Conservation (phyloP, 2,329 filamentous ascomycete genomes). For the Colletotrichum eleusines region DNA sequence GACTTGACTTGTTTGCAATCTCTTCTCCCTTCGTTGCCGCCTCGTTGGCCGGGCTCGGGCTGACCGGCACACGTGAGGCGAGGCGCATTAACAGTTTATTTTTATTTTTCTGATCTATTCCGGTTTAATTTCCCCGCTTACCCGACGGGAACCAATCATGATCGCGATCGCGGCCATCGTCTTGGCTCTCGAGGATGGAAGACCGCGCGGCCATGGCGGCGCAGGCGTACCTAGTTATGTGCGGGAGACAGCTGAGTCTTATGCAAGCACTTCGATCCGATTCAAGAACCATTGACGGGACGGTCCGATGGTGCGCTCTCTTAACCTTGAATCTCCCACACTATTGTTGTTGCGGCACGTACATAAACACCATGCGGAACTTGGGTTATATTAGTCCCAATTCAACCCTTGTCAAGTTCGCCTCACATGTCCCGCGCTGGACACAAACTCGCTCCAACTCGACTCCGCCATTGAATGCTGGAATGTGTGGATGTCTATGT, state of each 20-base stretch:
- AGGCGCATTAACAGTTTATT: conserved; percentile 9
- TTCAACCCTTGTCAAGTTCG: background rate
- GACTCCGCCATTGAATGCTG: too few relatives aligned
- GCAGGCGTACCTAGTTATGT: background rate
- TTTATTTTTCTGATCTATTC: conserved; percentile 5
- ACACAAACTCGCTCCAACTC: background rate
- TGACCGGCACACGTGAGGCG: conserved; percentile 12
- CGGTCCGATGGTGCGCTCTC: conserved; percentile 3
- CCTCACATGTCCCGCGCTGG: background rate
- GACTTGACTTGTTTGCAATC: too few relatives aligned
- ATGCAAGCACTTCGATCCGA: background rate
- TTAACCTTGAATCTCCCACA: background rate
- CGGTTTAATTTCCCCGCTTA: conserved; percentile 8
- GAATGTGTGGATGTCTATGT: background rate
- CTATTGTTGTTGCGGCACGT: background rate
- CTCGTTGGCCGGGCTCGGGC: conserved; percentile 16
- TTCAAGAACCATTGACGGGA: background rate
- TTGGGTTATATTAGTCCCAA: background rate
- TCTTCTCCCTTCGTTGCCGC: conserved; percentile 1
- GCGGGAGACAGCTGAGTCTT: background rate
- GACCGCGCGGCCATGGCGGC: conserved; percentile 12
- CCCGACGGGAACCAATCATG: conserved; percentile 2
- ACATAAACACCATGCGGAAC: background rate
- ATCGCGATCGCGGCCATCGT: background rate
- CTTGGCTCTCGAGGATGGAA: background rate